Percentiles rank a stretch among this genome's conserved stretches.
phyloP scores from a whole-genome alignment of 805 yeast genomes.

The Sungouiozyma intestinalis region DNA sequence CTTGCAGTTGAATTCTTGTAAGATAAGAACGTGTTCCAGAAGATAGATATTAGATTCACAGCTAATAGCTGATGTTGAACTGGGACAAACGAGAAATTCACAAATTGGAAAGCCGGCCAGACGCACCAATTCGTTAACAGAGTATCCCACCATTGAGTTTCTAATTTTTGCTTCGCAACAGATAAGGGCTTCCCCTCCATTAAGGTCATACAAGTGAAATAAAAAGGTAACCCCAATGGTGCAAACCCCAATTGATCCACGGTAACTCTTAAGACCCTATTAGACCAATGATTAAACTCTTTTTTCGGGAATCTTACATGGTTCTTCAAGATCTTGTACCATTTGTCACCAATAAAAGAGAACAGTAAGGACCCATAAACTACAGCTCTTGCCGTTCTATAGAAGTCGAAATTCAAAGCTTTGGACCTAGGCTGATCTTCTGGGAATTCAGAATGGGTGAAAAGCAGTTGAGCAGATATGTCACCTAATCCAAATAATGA shows the following conservation, averaged over 20 bases:
- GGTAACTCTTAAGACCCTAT: constrained; percentile 42
- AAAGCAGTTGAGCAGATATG: constrained; percentile 51
- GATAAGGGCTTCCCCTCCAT: constrained; percentile 44
- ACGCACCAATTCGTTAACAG: constrained; percentile 67
- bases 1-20: constrained; percentile 38
- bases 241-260: constrained; percentile 72
- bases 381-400: constrained; percentile 52
- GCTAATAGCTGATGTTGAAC: constrained; percentile 54
- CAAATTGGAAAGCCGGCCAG: constrained; percentile 82
- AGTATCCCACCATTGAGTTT: constrained; percentile 53
- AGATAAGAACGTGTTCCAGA: constrained; percentile 79
- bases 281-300: constrained; percentile 16
- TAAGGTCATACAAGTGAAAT: constrained; percentile 54
- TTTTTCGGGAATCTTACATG: constrained; percentile 32
- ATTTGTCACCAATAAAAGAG: constrained; percentile 62
- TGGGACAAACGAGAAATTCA: constrained; percentile 72
- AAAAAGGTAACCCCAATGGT: constrained; percentile 66
- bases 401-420: constrained; percentile 35
- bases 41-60: constrained; percentile 62
- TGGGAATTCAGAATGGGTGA: constrained; percentile 22
- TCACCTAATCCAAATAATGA: constrained; percentile 69
- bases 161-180: constrained; percentile 34
- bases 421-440: constrained; percentile 1
- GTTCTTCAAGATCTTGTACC: constrained; percentile 48
- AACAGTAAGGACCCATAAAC: constrained; percentile 65